A percentile compares a stretch with the other conserved stretches of the same genome.
These are phyloP conservation scores for Stellera chamaejasme DNA, from an alignment of 345 rosid species.

Conservation along the genomic window DNA sequence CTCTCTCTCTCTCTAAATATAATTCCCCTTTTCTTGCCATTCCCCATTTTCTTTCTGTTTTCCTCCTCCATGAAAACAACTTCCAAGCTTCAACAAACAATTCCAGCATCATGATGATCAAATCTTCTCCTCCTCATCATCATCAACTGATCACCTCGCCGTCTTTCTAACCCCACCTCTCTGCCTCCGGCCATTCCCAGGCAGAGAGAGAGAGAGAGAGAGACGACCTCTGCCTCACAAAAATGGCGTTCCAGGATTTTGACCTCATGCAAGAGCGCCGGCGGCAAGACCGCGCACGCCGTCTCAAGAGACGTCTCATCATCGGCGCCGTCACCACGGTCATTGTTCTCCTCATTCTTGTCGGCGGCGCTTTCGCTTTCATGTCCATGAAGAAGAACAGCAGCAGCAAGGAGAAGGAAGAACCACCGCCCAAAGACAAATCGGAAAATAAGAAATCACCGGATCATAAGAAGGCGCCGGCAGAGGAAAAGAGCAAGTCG, in stretches of 20 bases:
- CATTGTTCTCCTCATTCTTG: slow-evolving; percentile 27
- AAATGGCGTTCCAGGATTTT: slow-evolving; percentile 90
- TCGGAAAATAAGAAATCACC: not conserved
- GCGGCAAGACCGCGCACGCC: slow-evolving; percentile 41
- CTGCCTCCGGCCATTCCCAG: slow-evolving; percentile 51
- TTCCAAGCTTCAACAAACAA: too few relatives aligned
- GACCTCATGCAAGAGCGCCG: slow-evolving; percentile 65
- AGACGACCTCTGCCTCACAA: slow-evolving; percentile 34
- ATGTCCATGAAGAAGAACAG: slow-evolving; percentile 16
- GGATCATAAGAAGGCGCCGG: not conserved
- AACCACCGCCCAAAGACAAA: too few relatives aligned
- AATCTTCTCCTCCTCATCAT: too few relatives aligned
- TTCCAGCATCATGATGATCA: too few relatives aligned
- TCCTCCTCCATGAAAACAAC: too few relatives aligned
- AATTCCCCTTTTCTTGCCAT: too few relatives aligned
- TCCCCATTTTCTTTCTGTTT: too few relatives aligned
- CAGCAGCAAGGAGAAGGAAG: not conserved
- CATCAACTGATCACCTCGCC: too few relatives aligned
- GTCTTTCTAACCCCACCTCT: slow-evolving; percentile 11
- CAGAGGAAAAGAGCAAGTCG: slow-evolving; percentile 2
- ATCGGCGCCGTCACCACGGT: slow-evolving; percentile 29
- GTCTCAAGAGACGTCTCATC: slow-evolving; percentile 35
- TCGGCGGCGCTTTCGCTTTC: slow-evolving; percentile 31
- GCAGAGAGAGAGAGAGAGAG: slow-evolving; percentile 22
- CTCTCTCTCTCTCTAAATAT: too few relatives aligned